Conservation (phyloP, 345 rosid species). For the Triadica sebifera region DNA sequence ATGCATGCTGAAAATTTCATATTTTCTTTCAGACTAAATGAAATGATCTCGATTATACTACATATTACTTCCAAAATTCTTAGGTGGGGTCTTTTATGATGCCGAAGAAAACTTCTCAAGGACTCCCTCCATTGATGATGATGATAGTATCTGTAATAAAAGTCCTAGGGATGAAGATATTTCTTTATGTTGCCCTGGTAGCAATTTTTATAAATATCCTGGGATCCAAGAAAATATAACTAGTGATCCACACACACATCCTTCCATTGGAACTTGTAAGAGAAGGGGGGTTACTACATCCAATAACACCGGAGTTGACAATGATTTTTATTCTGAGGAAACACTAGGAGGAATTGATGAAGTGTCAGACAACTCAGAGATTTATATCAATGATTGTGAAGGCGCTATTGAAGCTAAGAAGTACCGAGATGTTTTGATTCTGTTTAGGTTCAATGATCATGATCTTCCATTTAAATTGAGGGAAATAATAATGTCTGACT, state of each 20-base stretch:
- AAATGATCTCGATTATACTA: constrained; percentile 3
- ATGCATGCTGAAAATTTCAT: neutral
- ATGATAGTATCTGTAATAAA: constrained; percentile 29
- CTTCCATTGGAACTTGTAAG: constrained; percentile 67
- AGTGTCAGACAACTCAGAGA: constrained; percentile 22
- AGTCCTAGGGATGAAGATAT: constrained; percentile 33
- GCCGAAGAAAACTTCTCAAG: constrained; percentile 58
- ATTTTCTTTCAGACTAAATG: neutral
- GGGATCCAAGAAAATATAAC: constrained; percentile 26
- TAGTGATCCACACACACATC: constrained; percentile 64
- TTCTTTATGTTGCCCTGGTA: constrained; percentile 36
- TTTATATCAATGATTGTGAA: constrained; percentile 39
- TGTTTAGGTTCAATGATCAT: constrained; percentile 70
- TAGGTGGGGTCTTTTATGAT: constrained; percentile 85
- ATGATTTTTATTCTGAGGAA: constrained; percentile 62
- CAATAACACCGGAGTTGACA: constrained; percentile 44
- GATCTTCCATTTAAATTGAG: constrained; percentile 79
- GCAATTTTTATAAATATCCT: constrained; percentile 37
- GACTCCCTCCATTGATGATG: constrained; percentile 34
- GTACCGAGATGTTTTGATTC: constrained; percentile 69
- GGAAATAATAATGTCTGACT: constrained; percentile 67
- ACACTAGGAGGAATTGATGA: constrained; percentile 43
- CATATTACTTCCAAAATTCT: constrained; percentile 18
- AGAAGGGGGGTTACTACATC: constrained; percentile 66
- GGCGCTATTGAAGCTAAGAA: constrained; percentile 48